phyloP scores from a whole-genome alignment of 139 green algal genomes.

The Dunaliella primolecta region DNA sequence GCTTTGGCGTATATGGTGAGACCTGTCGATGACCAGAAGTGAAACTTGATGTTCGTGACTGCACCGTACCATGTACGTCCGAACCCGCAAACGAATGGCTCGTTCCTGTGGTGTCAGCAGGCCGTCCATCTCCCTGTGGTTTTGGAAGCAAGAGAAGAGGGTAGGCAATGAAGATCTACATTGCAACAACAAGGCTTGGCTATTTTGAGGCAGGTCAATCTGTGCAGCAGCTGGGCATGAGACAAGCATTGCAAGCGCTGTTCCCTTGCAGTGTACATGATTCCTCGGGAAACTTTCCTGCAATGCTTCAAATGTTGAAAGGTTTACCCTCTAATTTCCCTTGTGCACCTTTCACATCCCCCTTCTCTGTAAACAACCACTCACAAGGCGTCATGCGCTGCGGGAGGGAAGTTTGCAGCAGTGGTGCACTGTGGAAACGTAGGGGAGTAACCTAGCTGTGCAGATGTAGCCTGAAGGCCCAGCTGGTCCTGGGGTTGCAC shows the following conservation, averaged over 20 bases:
- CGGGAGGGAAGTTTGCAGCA: conserved; percentile 61
- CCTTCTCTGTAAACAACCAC: not conserved
- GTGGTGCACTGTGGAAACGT: conserved; percentile 56
- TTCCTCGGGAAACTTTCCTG: too few relatives aligned
- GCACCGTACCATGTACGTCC: conserved; percentile 75
- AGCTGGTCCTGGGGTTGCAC: not conserved
- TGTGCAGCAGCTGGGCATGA: too few relatives aligned
- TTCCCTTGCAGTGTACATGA: too few relatives aligned
- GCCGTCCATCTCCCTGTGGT: conserved; percentile 46
- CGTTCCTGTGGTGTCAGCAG: conserved; percentile 71
- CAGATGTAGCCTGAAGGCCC: not conserved
- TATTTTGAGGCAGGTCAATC: too few relatives aligned
- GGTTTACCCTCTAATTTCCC: too few relatives aligned
- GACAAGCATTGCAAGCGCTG: too few relatives aligned
- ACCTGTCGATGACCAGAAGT: not conserved
- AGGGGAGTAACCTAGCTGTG: conserved; percentile 9
- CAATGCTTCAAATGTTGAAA: too few relatives aligned
- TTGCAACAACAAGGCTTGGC: too few relatives aligned
- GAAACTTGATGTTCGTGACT: too few relatives aligned
- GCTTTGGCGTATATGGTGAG: not conserved
- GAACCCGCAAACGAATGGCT: conserved; percentile 52
- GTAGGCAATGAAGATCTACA: too few relatives aligned
- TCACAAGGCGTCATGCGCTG: conserved; percentile 61
- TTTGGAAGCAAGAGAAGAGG: too few relatives aligned
- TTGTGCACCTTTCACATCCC: too few relatives aligned